Evolutionary conservation across 495 filamentous ascomycete genomes (phyloP).

Genomic region (Talaromyces trachyspermus): DNA sequence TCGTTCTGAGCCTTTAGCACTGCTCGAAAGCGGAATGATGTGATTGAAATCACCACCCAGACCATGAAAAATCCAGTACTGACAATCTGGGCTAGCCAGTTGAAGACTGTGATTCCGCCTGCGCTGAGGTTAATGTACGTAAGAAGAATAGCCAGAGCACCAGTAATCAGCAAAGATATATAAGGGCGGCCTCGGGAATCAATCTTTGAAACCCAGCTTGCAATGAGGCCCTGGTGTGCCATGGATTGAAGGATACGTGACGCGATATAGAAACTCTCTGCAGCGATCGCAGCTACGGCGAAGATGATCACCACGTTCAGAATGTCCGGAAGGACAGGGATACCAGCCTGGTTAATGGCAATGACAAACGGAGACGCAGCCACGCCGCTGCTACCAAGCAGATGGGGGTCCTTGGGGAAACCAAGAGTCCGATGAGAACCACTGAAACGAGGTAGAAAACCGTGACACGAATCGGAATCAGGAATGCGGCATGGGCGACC

Average conservation of each 20-base stretch:
- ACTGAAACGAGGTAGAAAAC: constrained; percentile 24
- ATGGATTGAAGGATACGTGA: constrained; percentile 24
- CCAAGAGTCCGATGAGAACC: constrained; percentile 19
- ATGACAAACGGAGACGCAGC: constrained; percentile 32
- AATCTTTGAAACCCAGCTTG: constrained; percentile 14
- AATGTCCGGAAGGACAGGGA: constrained; percentile 18
- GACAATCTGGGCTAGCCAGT: constrained; percentile 22
- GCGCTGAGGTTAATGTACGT: constrained; percentile 23
- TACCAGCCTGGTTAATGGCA: constrained; percentile 20
- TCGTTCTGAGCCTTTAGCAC: constrained; percentile 25
- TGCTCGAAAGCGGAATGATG: constrained; percentile 21
- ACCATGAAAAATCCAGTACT: constrained; percentile 24
- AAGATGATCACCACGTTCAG: constrained; percentile 25
- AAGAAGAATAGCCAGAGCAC: constrained; percentile 13
- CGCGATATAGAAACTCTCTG: constrained; percentile 22
- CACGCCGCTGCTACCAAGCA: constrained; percentile 20
- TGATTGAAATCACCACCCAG: constrained; percentile 24
- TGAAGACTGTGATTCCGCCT: constrained; percentile 14
- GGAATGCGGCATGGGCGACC: constrained; percentile 21
- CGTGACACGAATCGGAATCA: constrained; percentile 22
- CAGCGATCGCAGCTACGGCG: constrained; percentile 22
- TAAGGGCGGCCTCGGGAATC: constrained; percentile 21
- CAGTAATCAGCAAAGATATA: constrained; percentile 16
- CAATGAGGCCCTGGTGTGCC: constrained; percentile 19
- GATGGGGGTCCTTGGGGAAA: constrained; percentile 20